These are phyloP conservation scores for Heliosperma pusillum DNA, from an alignment of 148 eudicot species.

Conservation along the genomic window DNA sequence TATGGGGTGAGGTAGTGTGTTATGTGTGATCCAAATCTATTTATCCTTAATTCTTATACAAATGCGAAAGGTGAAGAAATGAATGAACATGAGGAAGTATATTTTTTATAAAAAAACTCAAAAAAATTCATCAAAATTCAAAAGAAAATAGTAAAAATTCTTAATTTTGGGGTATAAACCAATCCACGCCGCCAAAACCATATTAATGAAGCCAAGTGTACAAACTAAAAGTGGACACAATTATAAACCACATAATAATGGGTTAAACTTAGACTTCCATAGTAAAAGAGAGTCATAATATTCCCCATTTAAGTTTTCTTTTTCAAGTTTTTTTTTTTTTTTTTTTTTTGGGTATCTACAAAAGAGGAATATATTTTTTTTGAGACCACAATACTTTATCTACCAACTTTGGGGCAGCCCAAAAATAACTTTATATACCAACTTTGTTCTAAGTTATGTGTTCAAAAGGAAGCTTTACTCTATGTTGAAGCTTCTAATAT, in stretches of 20 bases:
- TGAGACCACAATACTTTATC: slow-evolving; percentile 18
- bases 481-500: slow-evolving; percentile 15
- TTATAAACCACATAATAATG: slow-evolving; percentile 8
- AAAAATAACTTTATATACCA: slow-evolving; percentile 12
- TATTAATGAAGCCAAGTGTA: background rate
- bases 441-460: background rate
- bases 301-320: slow-evolving; percentile 6
- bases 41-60: no score
- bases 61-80: no score
- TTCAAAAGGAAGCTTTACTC: slow-evolving; percentile 19
- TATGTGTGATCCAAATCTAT: no score
- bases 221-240: background rate
- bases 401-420: slow-evolving; percentile 19
- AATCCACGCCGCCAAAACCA: background rate
- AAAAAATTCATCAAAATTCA: no score
- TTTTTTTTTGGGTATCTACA: slow-evolving; percentile 8
- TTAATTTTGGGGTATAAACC: background rate
- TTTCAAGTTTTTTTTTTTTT: background rate
- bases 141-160: no score
- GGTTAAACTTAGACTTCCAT: background rate
- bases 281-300: background rate
- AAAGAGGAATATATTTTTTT: slow-evolving; percentile 17
- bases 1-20: no score
- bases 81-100: no score
- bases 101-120: no score